Base-by-base conservation (phyloP, 192 early-diverging fungal species). In the Linnemannia zychae region DNA sequence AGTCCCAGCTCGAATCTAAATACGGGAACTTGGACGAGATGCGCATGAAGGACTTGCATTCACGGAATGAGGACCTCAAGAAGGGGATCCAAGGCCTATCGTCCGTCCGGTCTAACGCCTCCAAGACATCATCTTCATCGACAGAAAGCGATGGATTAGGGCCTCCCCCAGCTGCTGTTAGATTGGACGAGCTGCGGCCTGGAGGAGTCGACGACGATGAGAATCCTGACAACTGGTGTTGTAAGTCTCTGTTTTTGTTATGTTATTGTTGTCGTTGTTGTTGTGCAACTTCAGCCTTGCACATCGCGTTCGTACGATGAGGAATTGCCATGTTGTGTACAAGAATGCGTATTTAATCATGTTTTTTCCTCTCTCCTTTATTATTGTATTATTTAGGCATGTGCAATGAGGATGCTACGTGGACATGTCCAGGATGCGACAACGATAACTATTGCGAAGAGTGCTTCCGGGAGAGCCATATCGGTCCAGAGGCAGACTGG, bases 361-460 rank as follows among this genome's bases (percentile, higher is more conserved):
- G 31, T 44, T 53, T 40, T 40, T 18, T 36, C 65, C 22, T 72
- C 47, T 72, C 37, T 47, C n/a, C 49, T 34, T 40, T 37, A n/a
- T n/a, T n/a, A n/a, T n/a, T n/a, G n/a, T n/a, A n/a, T 47, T 72
- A 40, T 50, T 20, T 80, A 86, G 84, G 84, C 65, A 87, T 94
- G 17, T 94, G 93, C 78, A 92, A 91, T 71, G 92, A 94, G 17
- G 93, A 94, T 72, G 92, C 90, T 1, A 89, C 87, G 9, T 79
- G 92, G 71, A 76, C 71, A n/a, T 94, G 93, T 84, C 73, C 77
- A 38, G 90, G 90, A 22, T 94, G 93, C 75, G 93, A 94, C 31
- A 87, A 92, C 76, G 93, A 93, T 67, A 48, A 89, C 49, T 94
- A 93, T 48, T 94, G 92, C 52, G 63, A 82, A 36, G 74, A 70